Evolutionary conservation across 192 early-diverging fungal species (phyloP).

Genomic region (Chytriomyces sp.): DNA sequence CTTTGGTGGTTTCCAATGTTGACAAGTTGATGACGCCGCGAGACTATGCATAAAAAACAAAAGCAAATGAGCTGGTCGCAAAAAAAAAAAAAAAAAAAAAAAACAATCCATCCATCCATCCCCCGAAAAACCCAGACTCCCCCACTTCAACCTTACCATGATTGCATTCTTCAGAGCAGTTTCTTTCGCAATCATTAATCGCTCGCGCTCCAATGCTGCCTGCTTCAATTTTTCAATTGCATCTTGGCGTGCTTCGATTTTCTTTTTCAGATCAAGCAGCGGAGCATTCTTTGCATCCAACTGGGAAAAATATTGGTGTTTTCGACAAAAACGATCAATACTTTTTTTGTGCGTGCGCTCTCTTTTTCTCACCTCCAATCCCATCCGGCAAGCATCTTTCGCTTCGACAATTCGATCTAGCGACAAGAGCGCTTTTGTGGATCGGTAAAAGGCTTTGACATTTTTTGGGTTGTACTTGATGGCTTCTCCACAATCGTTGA

Average conservation of each 20-base stretch:
- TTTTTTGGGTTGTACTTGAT: conserved; percentile 79
- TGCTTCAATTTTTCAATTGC: conserved; percentile 48
- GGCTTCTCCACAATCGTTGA: conserved; percentile 88
- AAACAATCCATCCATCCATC: no score
- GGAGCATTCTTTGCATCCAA: conserved; percentile 65
- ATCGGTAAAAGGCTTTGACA: conserved; percentile 92
- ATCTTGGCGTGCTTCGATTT: conserved; percentile 51
- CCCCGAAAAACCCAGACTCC: conserved; percentile 3
- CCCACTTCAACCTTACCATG: conserved; percentile 37
- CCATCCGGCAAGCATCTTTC: conserved; percentile 81
- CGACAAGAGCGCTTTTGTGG: conserved; percentile 76
- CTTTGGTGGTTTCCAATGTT: neutral
- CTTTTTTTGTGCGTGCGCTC: neutral
- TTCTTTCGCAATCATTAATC: conserved; percentile 52
- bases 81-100: neutral
- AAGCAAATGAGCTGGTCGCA: neutral
- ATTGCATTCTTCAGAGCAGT: conserved; percentile 53
- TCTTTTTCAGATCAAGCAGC: conserved; percentile 41
- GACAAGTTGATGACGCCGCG: conserved; percentile 11
- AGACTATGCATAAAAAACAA: neutral
- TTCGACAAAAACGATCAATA: no score
- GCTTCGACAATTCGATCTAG: conserved; percentile 87
- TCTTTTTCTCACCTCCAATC: conserved; percentile 50
- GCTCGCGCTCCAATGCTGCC: conserved; percentile 56
- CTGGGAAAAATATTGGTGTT: neutral